These are phyloP conservation scores for Furcasterigmium sp. DNA, from an alignment of 2,329 filamentous ascomycete genomes.

Conservation along the genomic window DNA sequence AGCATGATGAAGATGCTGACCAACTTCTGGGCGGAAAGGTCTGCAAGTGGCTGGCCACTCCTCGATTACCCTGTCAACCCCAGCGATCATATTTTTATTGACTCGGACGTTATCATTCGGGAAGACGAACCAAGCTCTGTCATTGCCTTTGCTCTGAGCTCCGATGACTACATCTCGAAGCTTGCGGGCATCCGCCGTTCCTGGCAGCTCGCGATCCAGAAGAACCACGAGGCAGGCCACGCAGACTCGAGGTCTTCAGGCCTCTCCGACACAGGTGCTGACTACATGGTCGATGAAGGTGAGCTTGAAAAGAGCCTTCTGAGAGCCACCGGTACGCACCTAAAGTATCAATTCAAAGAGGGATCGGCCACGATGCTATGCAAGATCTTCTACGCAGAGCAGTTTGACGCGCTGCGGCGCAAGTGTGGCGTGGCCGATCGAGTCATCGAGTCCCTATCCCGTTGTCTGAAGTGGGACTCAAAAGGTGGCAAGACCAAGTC, in stretches of 20 bases:
- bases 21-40: conserved; percentile 97
- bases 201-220: conserved; percentile 14
- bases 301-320: conserved; percentile 83
- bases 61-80: conserved; percentile 87
- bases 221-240: conserved; percentile 10
- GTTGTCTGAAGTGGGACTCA: conserved; percentile 96
- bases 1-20: conserved; percentile 93
- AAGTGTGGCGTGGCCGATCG: conserved; percentile 92
- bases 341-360: conserved; percentile 93
- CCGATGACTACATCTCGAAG: conserved; percentile 80
- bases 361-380: conserved; percentile 93
- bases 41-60: conserved; percentile 87
- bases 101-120: conserved; percentile 93
- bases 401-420: conserved; percentile 88
- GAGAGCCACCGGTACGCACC: conserved; percentile 80
- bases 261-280: conserved; percentile 25
- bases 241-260: conserved; percentile 22
- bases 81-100: conserved; percentile 91
- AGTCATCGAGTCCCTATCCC: conserved; percentile 89
- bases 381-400: conserved; percentile 98
- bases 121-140: conserved; percentile 97
- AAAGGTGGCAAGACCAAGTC: conserved; percentile 98
- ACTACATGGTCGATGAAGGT: conserved; percentile 50
- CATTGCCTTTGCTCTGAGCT: conserved; percentile 87
- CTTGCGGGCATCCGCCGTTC: conserved; percentile 54